Evolutionary conservation across 352 stramenopile species (phyloP), one percentile per base, ranked within the genome.

Genomic region (Vaucheria bursata): DNA sequence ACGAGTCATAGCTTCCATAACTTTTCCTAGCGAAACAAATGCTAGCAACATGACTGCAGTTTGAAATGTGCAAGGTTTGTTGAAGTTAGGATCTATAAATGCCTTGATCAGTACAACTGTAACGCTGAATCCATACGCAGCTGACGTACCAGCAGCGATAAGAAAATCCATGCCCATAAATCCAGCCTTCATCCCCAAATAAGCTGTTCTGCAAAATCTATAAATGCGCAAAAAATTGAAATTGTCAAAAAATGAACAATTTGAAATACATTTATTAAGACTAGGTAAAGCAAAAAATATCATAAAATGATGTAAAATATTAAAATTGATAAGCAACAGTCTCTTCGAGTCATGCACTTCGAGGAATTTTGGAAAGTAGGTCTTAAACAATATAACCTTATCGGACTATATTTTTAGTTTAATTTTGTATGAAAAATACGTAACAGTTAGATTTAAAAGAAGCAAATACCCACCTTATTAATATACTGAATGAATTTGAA

Each of bases 11-110:
- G 91, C 88, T 82, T 97, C 93, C 66, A 97, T 82, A 79, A 93
- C 98, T 85, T 99, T 99, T 39, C 96, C 96, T 1, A 98, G 71
- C 29, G 98, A 88, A 34, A 99, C 94, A 75, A 99, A 98, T 7
- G 93, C 90, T 73, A 99, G 91, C n/a, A 99, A 87, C 86, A 98
- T 94, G 1, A 94, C 90, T n/a, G 93, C 94, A 0, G 95, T 98
- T 88, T 99, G 97, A 84, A 99, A 99, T 18, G 68, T 80, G 25
- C 75, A 80, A 35, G 40, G 39, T 12, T 70, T 70, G 8, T 18
- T 34, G 67, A 80, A 80, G 0, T 36, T 0, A 0, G 75, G 75
- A 52, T 80, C 40, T 49, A 80, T 64, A n/a, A 65, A 52, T 35
- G 45, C 67, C 75, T 80, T 80, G 4, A 80, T 59, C 7, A 72